phyloP scores from a whole-genome alignment of 192 early-diverging fungal genomes.

The Coemansia pectinata region DNA sequence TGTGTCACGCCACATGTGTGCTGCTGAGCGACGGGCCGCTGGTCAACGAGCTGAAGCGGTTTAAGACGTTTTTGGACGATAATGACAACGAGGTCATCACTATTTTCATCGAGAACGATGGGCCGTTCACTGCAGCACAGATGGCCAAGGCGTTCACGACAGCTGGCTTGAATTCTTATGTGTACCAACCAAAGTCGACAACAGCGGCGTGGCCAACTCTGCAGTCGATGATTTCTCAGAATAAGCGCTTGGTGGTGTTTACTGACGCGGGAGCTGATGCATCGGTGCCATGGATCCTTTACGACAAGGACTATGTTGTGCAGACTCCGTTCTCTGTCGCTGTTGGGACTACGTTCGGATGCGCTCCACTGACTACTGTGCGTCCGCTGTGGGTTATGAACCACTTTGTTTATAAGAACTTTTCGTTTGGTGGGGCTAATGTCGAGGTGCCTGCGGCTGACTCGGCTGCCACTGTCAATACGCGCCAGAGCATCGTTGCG shows the following conservation, averaged over 20 bases:
- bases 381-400: constrained; percentile 71
- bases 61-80: constrained; percentile 61
- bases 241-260: constrained; percentile 69
- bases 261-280: constrained; percentile 59
- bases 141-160: constrained; percentile 58
- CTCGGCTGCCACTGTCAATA: constrained; percentile 59
- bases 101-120: constrained; percentile 71
- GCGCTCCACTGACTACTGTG: constrained; percentile 31
- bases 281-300: constrained; percentile 64
- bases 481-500: constrained; percentile 45
- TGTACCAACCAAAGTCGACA: constrained; percentile 38
- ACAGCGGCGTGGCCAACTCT: constrained; percentile 69
- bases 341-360: constrained; percentile 56
- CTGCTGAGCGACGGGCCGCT: constrained; percentile 64
- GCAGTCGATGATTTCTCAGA: constrained; percentile 59
- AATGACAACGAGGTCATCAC: constrained; percentile 76
- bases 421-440: constrained; percentile 26
- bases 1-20: constrained; percentile 69
- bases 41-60: constrained; percentile 55
- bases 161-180: constrained; percentile 59
- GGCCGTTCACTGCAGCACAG: constrained; percentile 48
- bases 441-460: constrained; percentile 60
- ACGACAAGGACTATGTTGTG: constrained; percentile 66
- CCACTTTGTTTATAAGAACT: constrained; percentile 65
- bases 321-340: constrained; percentile 69